These are phyloP conservation scores for Gaultheria prostrata DNA, from an alignment of 148 eudicot species.

Conservation along the genomic window DNA sequence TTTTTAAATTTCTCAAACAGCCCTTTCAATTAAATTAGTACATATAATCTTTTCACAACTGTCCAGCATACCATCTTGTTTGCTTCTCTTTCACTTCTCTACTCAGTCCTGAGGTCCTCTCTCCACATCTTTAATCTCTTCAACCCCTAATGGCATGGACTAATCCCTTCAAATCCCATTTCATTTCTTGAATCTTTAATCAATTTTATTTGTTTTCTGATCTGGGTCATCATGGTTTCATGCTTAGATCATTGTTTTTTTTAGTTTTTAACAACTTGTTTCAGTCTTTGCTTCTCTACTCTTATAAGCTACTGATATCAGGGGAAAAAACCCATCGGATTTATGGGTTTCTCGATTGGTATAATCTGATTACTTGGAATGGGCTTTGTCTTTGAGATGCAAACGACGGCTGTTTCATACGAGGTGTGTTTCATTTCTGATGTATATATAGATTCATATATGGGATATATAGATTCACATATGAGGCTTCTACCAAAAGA, in stretches of 20 bases:
- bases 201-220: conserved; percentile 11
- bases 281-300: conserved; percentile 15
- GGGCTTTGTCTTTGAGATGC: conserved; percentile 29
- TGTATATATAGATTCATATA: neutral
- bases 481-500: neutral
- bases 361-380: conserved; percentile 16
- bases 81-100: neutral
- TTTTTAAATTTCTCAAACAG: conserved; percentile 11
- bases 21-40: neutral
- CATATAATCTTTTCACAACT: conserved; percentile 13
- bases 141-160: conserved; percentile 18
- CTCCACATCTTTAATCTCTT: conserved; percentile 11
- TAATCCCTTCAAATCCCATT: conserved; percentile 17
- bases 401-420: conserved; percentile 28
- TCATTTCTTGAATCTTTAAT: conserved; percentile 1
- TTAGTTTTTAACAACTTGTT: neutral
- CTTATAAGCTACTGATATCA: conserved; percentile 13
- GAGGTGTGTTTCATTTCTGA: conserved; percentile 31
- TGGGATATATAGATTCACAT: neutral
- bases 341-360: conserved; percentile 18
- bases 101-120: neutral
- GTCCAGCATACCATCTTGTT: neutral
- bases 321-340: conserved; percentile 13
- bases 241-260: conserved; percentile 19
- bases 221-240: conserved; percentile 21